Base-by-base conservation (phyloP, 225 moss, liverwort and hornwort species). In the Straminergon stramineum region DNA sequence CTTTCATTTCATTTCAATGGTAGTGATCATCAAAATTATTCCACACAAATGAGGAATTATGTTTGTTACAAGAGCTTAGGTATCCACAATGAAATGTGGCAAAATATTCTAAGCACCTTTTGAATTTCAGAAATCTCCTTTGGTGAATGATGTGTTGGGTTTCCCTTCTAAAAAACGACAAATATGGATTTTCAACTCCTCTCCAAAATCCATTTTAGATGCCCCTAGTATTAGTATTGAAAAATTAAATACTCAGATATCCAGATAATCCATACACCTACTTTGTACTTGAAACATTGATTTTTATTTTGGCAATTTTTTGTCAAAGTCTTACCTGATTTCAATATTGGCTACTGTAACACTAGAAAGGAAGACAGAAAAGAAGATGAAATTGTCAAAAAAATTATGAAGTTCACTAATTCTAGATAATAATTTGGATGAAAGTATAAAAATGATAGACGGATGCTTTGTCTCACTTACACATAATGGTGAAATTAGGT, bases 211-310 rank as follows among this genome's bases (percentile, higher is more conserved):
- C 26, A 71, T 41, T 26, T 41, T 41, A 26, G 26, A 71, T 41
- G 5, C 26, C 9, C 3, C 3, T 0, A 15, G 9, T 26, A 71
- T 26, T 0, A 0, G 17, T 30, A 74, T 74, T 28, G 11, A 11
- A 45, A 45, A 41, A 75, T 28, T 7, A 17, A 75, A 45, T 26
- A 17, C 11, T 17, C 0, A 0, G 11, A 10, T 17, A 43, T 74
- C 17, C 1, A 7, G 1, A 17, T 30, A 17, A 17, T 45, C 18
- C 0, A 30, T 28, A 45, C 6, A 45, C 3, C 30, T 28, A 74
- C 6, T 28, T 8, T 8, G 2, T 23, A 8, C 22, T 1, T 24
- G 1, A 7, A 4, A 70, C 15, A 71, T 15, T 26, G 41, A 23
- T 39, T 70, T 41, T 9, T n/a, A n/a, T n/a, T 70, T 23, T 13